phyloP scores from a whole-genome alignment of 1,139 yeast genomes.

The Geotrichum aggregatum region DNA sequence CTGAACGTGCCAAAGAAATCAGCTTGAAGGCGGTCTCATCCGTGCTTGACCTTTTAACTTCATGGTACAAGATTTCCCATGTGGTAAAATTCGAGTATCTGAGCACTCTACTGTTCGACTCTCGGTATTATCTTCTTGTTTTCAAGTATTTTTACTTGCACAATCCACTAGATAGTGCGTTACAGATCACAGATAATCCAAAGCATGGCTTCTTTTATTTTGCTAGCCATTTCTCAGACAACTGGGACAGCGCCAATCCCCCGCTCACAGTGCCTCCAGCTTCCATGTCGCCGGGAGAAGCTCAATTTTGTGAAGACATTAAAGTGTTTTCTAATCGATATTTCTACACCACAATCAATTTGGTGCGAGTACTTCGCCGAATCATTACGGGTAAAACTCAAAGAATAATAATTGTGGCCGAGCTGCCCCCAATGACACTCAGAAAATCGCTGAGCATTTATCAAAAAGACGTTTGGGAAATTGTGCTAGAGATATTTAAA shows the following conservation, averaged over 20 bases:
- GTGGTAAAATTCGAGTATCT: constrained; percentile 74
- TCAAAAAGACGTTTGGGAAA: constrained; percentile 60
- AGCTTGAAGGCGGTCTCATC: constrained; percentile 60
- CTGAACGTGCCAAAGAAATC: constrained; percentile 58
- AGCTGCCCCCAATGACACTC: constrained; percentile 43
- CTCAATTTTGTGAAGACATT: constrained; percentile 20
- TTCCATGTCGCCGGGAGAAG: constrained; percentile 10
- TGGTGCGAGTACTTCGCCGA: constrained; percentile 38
- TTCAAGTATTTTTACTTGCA: constrained; percentile 41
- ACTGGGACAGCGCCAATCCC: constrained; percentile 22
- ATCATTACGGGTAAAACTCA: constrained; percentile 41
- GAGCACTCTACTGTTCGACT: constrained; percentile 68
- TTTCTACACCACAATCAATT: constrained; percentile 36
- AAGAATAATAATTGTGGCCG: constrained; percentile 42
- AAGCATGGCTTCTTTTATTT: constrained; percentile 46
- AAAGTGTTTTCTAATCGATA: constrained; percentile 33
- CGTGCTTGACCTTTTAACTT: constrained; percentile 50
- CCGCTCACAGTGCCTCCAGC: constrained; percentile 3
- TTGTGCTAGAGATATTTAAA: constrained; percentile 66
- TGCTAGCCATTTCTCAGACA: constrained; percentile 37
- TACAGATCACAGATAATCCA: constrained; percentile 39
- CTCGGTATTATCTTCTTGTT: constrained; percentile 52
- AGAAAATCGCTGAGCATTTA: constrained; percentile 45
- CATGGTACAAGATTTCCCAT: constrained; percentile 80
- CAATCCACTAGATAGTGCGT: constrained; percentile 35